Conservation (phyloP, 371 early-diverging fungal species). For the Apophysomyces ossiformis region DNA sequence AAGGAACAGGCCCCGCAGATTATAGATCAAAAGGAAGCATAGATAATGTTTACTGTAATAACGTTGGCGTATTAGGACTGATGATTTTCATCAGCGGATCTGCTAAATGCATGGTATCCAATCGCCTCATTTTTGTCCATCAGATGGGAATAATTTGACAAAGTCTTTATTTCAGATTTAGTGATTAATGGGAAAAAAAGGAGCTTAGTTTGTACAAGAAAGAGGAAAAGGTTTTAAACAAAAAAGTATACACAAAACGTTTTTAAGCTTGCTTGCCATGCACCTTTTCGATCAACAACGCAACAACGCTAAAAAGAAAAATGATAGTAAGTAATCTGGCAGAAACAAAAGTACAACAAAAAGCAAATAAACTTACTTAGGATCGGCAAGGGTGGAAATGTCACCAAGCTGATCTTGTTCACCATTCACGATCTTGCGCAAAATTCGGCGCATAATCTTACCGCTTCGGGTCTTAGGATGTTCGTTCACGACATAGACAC, state of each 20-base stretch:
- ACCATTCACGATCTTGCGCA: slow-evolving; percentile 90
- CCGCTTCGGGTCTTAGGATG: slow-evolving; percentile 98
- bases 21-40: no score
- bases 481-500: slow-evolving; percentile 82
- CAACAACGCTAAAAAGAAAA: slow-evolving; percentile 15
- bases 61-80: no score
- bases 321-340: not conserved
- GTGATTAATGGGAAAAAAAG: not conserved
- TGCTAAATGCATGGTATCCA: no score
- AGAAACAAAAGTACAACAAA: no score
- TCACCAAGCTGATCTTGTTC: slow-evolving; percentile 91
- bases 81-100: no score
- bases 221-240: slow-evolving; percentile 4
- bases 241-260: slow-evolving; percentile 2
- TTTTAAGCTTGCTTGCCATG: slow-evolving; percentile 16
- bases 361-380: slow-evolving; percentile 26
- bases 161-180: no score
- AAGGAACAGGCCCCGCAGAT: no score
- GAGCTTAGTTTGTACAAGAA: slow-evolving; percentile 1
- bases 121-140: no score
- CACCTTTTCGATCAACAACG: slow-evolving; percentile 22
- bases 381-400: slow-evolving; percentile 87
- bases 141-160: no score
- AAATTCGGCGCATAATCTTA: slow-evolving; percentile 94
- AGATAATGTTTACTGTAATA: no score